Conservation (phyloP, 2,329 filamentous ascomycete species). For the Torrubiella hemipterigena region DNA sequence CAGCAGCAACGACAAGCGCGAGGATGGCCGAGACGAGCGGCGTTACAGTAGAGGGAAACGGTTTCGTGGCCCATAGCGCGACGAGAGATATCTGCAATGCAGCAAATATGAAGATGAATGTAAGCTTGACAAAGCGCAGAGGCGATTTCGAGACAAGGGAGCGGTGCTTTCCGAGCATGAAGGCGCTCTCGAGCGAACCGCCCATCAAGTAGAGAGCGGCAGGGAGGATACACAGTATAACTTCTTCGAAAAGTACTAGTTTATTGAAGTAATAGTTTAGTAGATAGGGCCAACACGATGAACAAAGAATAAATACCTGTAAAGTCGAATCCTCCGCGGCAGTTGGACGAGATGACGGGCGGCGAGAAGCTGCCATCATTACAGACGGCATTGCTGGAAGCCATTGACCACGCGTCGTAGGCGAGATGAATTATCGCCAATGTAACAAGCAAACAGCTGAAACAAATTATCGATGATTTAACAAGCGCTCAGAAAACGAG, state of each 20-base stretch:
- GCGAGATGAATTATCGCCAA: too few relatives aligned
- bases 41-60: slow-evolving; percentile 1
- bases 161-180: slow-evolving; percentile 4
- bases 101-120: slow-evolving; percentile 3
- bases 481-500: too few relatives aligned
- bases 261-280: neutral
- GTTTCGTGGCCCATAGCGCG: slow-evolving; percentile 3
- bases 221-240: slow-evolving; percentile 4
- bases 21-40: slow-evolving; percentile 1
- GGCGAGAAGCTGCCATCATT: slow-evolving; percentile 2
- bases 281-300: neutral
- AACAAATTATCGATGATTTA: too few relatives aligned
- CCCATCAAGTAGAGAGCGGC: slow-evolving; percentile 4
- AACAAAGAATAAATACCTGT: slow-evolving; percentile 2
- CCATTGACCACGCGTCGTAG: too few relatives aligned
- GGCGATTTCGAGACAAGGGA: slow-evolving; percentile 2
- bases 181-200: slow-evolving; percentile 3
- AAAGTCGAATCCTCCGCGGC: slow-evolving; percentile 6
- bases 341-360: slow-evolving; percentile 1
- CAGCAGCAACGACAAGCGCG: neutral
- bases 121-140: slow-evolving; percentile 4
- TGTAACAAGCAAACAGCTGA: too few relatives aligned
- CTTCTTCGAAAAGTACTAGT: slow-evolving; percentile 6
- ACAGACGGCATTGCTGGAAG: too few relatives aligned
- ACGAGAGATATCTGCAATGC: slow-evolving; percentile 5